Conservation (phyloP, 371 early-diverging fungal genomes). For the Mortierella sp. region DNA sequence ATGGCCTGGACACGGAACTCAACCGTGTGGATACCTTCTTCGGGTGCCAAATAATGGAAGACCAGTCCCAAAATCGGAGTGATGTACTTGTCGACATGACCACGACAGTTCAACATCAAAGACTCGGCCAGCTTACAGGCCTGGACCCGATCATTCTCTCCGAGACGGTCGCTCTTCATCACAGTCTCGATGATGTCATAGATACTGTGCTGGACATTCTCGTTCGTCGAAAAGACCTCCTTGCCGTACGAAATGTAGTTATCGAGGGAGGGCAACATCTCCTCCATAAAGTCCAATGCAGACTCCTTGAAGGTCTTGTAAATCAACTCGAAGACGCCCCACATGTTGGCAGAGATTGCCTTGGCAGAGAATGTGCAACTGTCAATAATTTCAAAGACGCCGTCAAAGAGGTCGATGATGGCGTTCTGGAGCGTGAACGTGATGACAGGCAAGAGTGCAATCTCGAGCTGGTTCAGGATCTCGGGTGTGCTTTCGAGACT, state of each 20-base stretch:
- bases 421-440: slow-evolving; percentile 77
- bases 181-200: slow-evolving; percentile 78
- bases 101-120: slow-evolving; percentile 81
- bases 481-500: slow-evolving; percentile 79
- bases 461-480: slow-evolving; percentile 74
- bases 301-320: slow-evolving; percentile 79
- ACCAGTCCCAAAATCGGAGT: slow-evolving; percentile 74
- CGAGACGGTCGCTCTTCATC: slow-evolving; percentile 74
- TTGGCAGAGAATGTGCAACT: slow-evolving; percentile 85
- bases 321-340: slow-evolving; percentile 84
- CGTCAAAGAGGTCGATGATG: slow-evolving; percentile 80
- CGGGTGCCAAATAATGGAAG: slow-evolving; percentile 69
- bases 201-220: slow-evolving; percentile 70
- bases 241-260: slow-evolving; percentile 90
- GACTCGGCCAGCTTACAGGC: slow-evolving; percentile 85
- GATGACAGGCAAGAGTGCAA: slow-evolving; percentile 77
- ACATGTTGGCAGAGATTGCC: slow-evolving; percentile 82
- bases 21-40: slow-evolving; percentile 61
- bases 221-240: slow-evolving; percentile 70
- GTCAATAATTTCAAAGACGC: slow-evolving; percentile 90
- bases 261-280: slow-evolving; percentile 86
- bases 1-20: slow-evolving; percentile 55
- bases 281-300: slow-evolving; percentile 83
- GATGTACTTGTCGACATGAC: slow-evolving; percentile 75
- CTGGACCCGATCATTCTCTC: slow-evolving; percentile 77